Percentiles rank a stretch among this genome's conserved stretches.
Evolutionary conservation across 495 filamentous ascomycete genomes (phyloP).

Genomic region (Xylaria intraflava): DNA sequence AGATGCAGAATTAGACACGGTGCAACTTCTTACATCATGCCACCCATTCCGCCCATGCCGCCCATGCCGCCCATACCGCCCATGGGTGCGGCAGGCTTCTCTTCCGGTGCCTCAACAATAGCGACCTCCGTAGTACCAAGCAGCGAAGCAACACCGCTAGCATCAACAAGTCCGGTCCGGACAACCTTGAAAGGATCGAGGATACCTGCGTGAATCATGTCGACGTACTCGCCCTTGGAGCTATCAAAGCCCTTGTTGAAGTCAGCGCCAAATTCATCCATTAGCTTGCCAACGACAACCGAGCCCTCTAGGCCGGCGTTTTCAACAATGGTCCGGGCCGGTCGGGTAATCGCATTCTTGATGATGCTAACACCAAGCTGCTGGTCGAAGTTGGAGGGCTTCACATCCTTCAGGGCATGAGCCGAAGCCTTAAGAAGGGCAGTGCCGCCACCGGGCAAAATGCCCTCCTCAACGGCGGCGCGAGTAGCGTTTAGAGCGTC

Average conservation of each 20-base stretch:
- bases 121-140: slow-evolving; percentile 98
- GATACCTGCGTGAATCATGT: slow-evolving; percentile 96
- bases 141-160: slow-evolving; percentile 91
- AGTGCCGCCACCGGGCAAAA: slow-evolving; percentile 96
- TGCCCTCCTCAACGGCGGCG: slow-evolving; percentile 97
- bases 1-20: slow-evolving; percentile 10
- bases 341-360: slow-evolving; percentile 93
- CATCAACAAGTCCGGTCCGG: slow-evolving; percentile 88
- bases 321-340: slow-evolving; percentile 91
- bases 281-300: slow-evolving; percentile 95
- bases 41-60: slow-evolving; percentile 65
- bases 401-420: slow-evolving; percentile 76
- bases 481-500: slow-evolving; percentile 98
- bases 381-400: slow-evolving; percentile 95
- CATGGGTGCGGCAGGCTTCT: slow-evolving; percentile 58
- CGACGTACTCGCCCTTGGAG: slow-evolving; percentile 92
- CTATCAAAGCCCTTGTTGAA: slow-evolving; percentile 99
- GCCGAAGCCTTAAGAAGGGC: slow-evolving; percentile 93
- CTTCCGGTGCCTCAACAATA: slow-evolving; percentile 90
- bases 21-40: slow-evolving; percentile 43
- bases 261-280: slow-evolving; percentile 82
- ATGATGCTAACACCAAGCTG: slow-evolving; percentile 96
- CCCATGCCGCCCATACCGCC: slow-evolving; percentile 62
- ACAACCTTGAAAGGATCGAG: slow-evolving; percentile 99
- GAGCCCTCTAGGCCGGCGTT: slow-evolving; percentile 95